Base-by-base conservation (phyloP, 805 yeast genomes). In the Candida pseudofarinosa region DNA sequence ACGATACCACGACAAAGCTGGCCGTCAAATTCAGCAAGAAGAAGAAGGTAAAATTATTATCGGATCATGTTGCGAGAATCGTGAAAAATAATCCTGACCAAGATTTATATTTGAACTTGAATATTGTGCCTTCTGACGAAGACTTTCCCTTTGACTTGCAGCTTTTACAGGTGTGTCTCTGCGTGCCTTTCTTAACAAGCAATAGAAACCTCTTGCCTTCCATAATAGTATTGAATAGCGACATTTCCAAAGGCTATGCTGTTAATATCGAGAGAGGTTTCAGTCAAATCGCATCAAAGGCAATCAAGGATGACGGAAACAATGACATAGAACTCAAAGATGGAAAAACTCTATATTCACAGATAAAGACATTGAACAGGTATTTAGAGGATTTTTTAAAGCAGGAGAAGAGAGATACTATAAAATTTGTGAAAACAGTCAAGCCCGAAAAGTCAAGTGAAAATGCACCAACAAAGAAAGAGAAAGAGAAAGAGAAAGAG, bases 191-290 rank as follows among this genome's bases (percentile, higher is more conserved):
- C 2, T 63, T 62, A 28, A 85, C 81, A 51, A 88, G 88, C 0
- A 48, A 56, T 20, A 53, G 53, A 14, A 53, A 54, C n/a, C 60
- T 54, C 15, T 57, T 62, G 3, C 86, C 88, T 1, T 61, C 71
- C 13, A 68, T 84, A 3, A 62, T 69, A 30, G 83, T 85, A 5
- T 65, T 79, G 41, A 84, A 83, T 60, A 74, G 75, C 28, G 87
- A 83, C 26, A 81, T 85, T 12, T 88, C 91, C 1, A 66, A 79
- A 44, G 91, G 90, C 0, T 80, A 63, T 55, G 76, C 86, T 12
- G 66, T 74, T 12, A 84, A 84, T 50, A 67, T 85, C n/a, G 91
- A 85, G 53, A 50, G 59, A 4, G 91, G 89, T 4, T 85, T 81
- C 58, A 63, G 62, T 34, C 58, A 63, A 37, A 79, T 81, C 16